These are phyloP conservation scores for Helianthus annuus DNA, from an alignment of 129 eudicot species.

Conservation along the genomic window DNA sequence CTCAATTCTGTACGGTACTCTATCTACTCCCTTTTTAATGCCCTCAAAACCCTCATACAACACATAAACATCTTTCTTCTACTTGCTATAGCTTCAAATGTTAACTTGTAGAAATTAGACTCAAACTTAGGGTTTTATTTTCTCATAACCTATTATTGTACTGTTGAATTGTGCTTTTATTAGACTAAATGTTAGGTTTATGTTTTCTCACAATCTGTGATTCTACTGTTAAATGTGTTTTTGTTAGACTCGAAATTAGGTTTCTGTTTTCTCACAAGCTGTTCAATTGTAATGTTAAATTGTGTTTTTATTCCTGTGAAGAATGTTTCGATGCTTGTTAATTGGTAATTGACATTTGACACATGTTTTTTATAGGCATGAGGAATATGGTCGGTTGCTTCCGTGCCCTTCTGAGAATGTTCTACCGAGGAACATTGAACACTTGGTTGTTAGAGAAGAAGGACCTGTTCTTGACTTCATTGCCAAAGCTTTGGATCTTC, in stretches of 20 bases:
- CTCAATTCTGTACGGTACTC: constrained; percentile 44
- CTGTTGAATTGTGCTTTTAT: too few species aligned
- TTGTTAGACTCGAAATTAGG: too few species aligned
- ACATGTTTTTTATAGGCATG: constrained; percentile 1
- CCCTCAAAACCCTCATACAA: too few species aligned
- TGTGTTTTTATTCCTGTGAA: neutral
- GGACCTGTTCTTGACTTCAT: constrained; percentile 70
- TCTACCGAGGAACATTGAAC: constrained; percentile 76
- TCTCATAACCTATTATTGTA: neutral
- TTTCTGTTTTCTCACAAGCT: neutral
- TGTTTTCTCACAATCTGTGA: neutral
- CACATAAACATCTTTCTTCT: too few species aligned
- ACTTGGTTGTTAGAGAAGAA: constrained; percentile 75
- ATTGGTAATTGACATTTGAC: neutral
- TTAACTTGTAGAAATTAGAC: neutral
- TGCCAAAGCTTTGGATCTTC: constrained; percentile 60
- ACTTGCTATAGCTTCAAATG: neutral
- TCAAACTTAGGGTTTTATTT: neutral
- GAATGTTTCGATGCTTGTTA: neutral
- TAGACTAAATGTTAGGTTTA: neutral
- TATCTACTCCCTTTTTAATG: neutral
- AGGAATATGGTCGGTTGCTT: constrained; percentile 62
- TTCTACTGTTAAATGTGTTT: neutral
- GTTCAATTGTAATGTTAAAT: neutral
- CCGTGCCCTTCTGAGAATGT: constrained; percentile 70